phyloP scores from a whole-genome alignment of 192 early-diverging fungal genomes.

The Lunasporangiospora selenospora region DNA sequence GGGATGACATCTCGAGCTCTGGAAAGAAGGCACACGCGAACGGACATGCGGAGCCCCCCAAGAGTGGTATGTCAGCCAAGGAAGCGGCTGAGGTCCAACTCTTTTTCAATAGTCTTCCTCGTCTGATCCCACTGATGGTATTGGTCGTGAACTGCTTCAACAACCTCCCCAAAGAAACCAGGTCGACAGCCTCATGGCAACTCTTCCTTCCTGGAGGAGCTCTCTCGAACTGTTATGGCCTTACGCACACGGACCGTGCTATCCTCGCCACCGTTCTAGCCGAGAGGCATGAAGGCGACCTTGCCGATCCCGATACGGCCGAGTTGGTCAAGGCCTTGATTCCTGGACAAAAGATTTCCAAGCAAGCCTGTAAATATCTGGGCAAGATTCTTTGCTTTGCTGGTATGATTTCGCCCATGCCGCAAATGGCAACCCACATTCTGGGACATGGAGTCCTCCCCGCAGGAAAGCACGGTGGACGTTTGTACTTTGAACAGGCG shows the following conservation, averaged over 20 bases:
- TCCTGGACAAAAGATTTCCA: conserved; percentile 47
- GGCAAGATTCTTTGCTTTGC: conserved; percentile 48
- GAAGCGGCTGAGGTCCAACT: conserved; percentile 22
- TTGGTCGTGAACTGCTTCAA: conserved; percentile 55
- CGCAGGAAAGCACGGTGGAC: conserved; percentile 14
- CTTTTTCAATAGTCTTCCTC: conserved; percentile 45
- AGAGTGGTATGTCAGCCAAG: conserved; percentile 9
- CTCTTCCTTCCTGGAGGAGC: conserved; percentile 58
- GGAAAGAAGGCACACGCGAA: not conserved
- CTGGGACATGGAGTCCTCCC: conserved; percentile 6
- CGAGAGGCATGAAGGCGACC: conserved; percentile 56
- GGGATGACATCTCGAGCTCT: not conserved
- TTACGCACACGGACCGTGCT: conserved; percentile 58
- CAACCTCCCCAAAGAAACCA: conserved; percentile 58
- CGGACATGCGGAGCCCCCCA: not conserved
- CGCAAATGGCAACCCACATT: conserved; percentile 26
- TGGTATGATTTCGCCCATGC: conserved; percentile 38
- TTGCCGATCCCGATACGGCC: conserved; percentile 49
- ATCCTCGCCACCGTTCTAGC: conserved; percentile 55
- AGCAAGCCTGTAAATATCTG: conserved; percentile 54
- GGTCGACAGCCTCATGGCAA: conserved; percentile 58
- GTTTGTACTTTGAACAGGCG: conserved; percentile 27
- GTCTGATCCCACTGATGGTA: conserved; percentile 54
- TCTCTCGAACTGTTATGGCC: conserved; percentile 56
- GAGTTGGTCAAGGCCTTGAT: conserved; percentile 48